Evolutionary conservation across 306 rosid genomes (phyloP), one percentile per base, ranked within the genome.

Genomic region (Corylus heterophylla): DNA sequence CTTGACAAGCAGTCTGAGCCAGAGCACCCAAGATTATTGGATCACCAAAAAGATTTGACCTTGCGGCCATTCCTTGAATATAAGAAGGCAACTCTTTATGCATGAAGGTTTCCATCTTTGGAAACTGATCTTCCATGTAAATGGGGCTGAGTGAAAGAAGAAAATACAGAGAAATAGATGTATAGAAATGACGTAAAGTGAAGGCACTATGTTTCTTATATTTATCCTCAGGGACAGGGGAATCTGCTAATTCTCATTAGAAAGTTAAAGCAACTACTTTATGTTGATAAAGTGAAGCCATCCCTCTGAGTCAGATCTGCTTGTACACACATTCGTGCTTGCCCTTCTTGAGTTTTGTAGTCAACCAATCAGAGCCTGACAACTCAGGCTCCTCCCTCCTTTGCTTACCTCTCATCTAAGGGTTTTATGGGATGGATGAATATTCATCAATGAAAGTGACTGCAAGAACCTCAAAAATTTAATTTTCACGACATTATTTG

Each of bases 61-160:
- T 86, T 62, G 67, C 77, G 83, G 88, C 78, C 75, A 81, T 83
- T 86, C 85, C 87, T 77, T 84, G 85, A 73, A 86, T 83, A 89
- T 83, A 85, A 83, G 87, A 82, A 59, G 89, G 81, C 70, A 89
- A 25, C 55, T 85, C 78, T 83, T 84, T 88, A 71, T 72, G 89
- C 73, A 78, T 78, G 76, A 87, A 86, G 89, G 56, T 84, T 85
- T 87, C 91, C 80, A 86, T 85, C 85, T 87, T 82, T 75, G 93
- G 92, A 78, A 87, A 83, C 55, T 82, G 86, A 84, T 87, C 82
- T 48, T 85, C 90, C 90, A 86, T 92, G 69, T 71, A 80, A 74
- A 80, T 71, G 50, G 73, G 56, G 69, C 70, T 27, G 48, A 22
- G 29, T 18, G 50, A 59, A 69, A 22, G 63, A 72, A 27, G 49